phyloP scores from a whole-genome alignment of 2,329 filamentous ascomycete species.

The Zasmidium cellare region DNA sequence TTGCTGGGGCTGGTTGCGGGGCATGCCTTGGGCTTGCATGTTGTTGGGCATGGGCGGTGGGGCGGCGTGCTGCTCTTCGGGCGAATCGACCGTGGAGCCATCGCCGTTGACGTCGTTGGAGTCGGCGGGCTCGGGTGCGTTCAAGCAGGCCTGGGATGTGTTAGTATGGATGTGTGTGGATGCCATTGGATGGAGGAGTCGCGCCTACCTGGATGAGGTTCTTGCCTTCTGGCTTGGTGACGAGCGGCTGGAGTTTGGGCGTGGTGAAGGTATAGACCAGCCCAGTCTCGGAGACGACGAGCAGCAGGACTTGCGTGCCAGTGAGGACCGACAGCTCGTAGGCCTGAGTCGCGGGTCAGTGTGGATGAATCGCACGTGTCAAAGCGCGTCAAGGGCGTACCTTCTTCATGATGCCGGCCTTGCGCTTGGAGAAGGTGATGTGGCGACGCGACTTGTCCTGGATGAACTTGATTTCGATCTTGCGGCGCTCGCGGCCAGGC shows the following conservation, averaged over 20 bases:
- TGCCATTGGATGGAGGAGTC: slow-evolving; percentile 2
- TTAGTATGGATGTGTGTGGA: slow-evolving; percentile 11
- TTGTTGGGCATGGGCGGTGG: slow-evolving; percentile 34
- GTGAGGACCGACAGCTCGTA: slow-evolving; percentile 97
- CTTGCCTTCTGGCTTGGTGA: slow-evolving; percentile 98
- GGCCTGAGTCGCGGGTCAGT: slow-evolving; percentile 58
- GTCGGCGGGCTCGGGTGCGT: slow-evolving; percentile 87
- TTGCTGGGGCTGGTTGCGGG: slow-evolving; percentile 29
- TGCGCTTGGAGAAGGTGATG: slow-evolving; percentile 99
- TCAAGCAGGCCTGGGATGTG: slow-evolving; percentile 78
- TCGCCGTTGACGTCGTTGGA: slow-evolving; percentile 59
- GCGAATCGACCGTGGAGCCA: slow-evolving; percentile 68
- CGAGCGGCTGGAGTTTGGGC: slow-evolving; percentile 94
- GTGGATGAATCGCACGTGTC: slow-evolving; percentile 11
- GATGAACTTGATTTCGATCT: slow-evolving; percentile 99
- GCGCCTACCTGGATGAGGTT: slow-evolving; percentile 86
- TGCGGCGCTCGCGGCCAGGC: slow-evolving; percentile 93
- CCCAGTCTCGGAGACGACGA: slow-evolving; percentile 96
- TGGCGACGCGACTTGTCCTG: slow-evolving; percentile 99
- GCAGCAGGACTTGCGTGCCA: slow-evolving; percentile 91
- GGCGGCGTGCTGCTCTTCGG: slow-evolving; percentile 79
- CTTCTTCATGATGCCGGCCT: slow-evolving; percentile 99
- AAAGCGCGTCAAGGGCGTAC: slow-evolving; percentile 48
- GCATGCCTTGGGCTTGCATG: slow-evolving; percentile 34
- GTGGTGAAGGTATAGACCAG: slow-evolving; percentile 98